These are phyloP conservation scores for Begonia peltatifolia DNA, from an alignment of 306 rosid genomes.

Conservation along the genomic window DNA sequence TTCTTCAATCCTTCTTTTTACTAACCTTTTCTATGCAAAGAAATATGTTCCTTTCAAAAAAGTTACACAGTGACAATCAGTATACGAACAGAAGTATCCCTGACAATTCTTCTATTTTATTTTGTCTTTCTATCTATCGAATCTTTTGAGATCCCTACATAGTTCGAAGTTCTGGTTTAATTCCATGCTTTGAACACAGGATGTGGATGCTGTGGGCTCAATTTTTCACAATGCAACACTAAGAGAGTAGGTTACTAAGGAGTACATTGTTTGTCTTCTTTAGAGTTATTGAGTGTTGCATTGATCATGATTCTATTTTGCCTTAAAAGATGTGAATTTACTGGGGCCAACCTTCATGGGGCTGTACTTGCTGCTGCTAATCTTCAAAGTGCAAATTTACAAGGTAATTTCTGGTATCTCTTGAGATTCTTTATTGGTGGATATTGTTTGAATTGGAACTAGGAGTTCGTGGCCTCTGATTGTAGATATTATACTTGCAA, in stretches of 20 bases:
- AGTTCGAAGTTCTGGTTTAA: background rate
- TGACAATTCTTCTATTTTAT: too few relatives aligned
- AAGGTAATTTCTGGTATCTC: slow-evolving; percentile 34
- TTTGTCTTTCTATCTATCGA: background rate
- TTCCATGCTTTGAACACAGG: slow-evolving; percentile 30
- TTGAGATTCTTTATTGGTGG: too few relatives aligned
- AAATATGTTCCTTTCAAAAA: too few relatives aligned
- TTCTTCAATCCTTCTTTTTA: too few relatives aligned
- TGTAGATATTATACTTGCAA: too few relatives aligned
- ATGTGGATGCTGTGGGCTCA: slow-evolving; percentile 85
- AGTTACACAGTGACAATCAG: too few relatives aligned
- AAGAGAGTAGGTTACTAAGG: slow-evolving; percentile 59
- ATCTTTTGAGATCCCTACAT: background rate
- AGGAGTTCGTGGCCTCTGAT: too few relatives aligned
- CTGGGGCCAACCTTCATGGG: slow-evolving; percentile 90
- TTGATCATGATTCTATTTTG: slow-evolving; percentile 35
- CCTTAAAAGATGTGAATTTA: slow-evolving; percentile 94
- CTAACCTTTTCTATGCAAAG: too few relatives aligned
- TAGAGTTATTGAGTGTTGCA: slow-evolving; percentile 8
- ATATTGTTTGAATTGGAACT: too few relatives aligned
- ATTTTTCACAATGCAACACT: slow-evolving; percentile 76
- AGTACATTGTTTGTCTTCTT: slow-evolving; percentile 10
- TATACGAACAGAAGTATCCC: too few relatives aligned
- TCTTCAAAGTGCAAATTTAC: slow-evolving; percentile 92
- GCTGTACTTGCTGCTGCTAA: slow-evolving; percentile 76